Evolutionary conservation across 345 rosid species (phyloP).

Genomic region (Citropsis articulata): DNA sequence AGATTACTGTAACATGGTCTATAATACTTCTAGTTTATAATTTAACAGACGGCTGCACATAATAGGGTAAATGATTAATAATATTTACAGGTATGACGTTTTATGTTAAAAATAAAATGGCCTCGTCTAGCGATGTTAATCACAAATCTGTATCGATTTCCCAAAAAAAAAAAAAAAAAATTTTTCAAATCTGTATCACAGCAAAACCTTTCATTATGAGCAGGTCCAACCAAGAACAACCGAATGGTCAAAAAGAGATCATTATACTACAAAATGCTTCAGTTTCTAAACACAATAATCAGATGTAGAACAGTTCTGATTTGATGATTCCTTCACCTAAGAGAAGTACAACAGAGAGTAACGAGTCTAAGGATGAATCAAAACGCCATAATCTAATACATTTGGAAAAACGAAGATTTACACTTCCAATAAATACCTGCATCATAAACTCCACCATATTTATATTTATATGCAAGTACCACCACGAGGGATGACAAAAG

Average conservation of each 20-base stretch:
- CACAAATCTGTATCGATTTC: too few relatives aligned
- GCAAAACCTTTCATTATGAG: not conserved
- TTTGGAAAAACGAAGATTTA: constrained; percentile 16
- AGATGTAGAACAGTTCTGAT: constrained; percentile 22
- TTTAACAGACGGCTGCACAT: too few relatives aligned
- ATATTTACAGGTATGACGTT: too few relatives aligned
- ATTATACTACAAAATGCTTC: constrained; percentile 2
- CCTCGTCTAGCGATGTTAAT: too few relatives aligned
- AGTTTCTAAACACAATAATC: constrained; percentile 1
- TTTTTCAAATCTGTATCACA: too few relatives aligned
- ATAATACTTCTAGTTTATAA: too few relatives aligned
- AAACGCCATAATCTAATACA: constrained; percentile 4
- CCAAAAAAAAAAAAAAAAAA: too few relatives aligned
- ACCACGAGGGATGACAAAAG: not conserved
- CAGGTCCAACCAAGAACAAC: not conserved
- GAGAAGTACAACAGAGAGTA: not conserved
- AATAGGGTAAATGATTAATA: too few relatives aligned
- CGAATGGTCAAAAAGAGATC: not conserved
- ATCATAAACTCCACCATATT: not conserved
- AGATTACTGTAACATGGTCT: too few relatives aligned
- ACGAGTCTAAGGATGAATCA: not conserved
- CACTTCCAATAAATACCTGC: constrained; percentile 3
- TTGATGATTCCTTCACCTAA: constrained; percentile 7
- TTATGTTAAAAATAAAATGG: too few relatives aligned
- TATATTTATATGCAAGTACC: not conserved